Conservation (phyloP, 2,329 filamentous ascomycete species). For the Rasamsonia emersonii region DNA sequence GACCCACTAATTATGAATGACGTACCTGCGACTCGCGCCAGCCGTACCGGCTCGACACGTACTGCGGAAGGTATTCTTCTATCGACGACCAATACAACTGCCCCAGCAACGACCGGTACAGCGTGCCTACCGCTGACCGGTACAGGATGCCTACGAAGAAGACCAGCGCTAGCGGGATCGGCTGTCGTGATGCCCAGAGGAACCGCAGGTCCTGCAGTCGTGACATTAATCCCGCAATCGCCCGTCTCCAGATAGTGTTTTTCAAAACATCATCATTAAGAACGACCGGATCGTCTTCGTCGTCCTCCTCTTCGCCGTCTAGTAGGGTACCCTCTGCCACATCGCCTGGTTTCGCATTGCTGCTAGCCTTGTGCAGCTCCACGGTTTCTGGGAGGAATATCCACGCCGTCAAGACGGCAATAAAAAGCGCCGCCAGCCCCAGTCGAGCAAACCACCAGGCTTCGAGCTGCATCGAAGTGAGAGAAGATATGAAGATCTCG, state of each 20-base stretch:
- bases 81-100: conserved; percentile 8
- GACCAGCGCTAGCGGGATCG: conserved; percentile 5
- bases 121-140: too few species aligned
- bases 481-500: conserved; percentile 8
- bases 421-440: conserved; percentile 8
- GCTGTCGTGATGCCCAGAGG: conserved; percentile 7
- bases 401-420: conserved; percentile 5
- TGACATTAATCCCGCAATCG: conserved; percentile 3
- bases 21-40: conserved; percentile 9
- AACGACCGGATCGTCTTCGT: conserved; percentile 9
- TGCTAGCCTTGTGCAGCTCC: too few species aligned
- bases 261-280: conserved; percentile 5
- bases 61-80: conserved; percentile 7
- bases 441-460: conserved; percentile 10
- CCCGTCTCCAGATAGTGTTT: conserved; percentile 3
- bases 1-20: background rate
- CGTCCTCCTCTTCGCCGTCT: conserved; percentile 5
- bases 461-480: conserved; percentile 6
- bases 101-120: too few species aligned
- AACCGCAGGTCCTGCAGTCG: conserved; percentile 5
- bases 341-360: too few species aligned
- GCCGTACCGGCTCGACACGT: conserved; percentile 8
- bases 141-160: conserved; percentile 9
- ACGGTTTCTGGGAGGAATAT: conserved; percentile 8
- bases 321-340: background rate